Evolutionary conservation across 306 rosid genomes (phyloP), one percentile per base, ranked within the genome.

Genomic region (Dalbergia oliveri): DNA sequence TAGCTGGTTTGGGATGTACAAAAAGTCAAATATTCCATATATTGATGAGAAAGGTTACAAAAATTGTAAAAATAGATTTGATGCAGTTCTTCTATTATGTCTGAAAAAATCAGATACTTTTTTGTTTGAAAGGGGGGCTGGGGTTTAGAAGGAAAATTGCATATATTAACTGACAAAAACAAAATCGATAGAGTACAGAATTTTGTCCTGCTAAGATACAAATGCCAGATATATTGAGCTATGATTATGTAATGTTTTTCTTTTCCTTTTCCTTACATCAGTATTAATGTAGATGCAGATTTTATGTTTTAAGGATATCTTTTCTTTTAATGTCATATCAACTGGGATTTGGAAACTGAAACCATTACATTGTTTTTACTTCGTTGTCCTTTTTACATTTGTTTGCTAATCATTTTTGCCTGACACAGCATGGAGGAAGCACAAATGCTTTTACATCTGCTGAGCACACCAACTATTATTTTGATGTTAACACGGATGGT

Each of bases 351-450:
- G 53, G 23, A 59, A 60, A 39, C 57, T 74, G 59, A 53, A 67
- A 68, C 45, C 31, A 14, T 57, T 77, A 39, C 63, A 16, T 66
- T 39, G 37, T 44, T 72, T 53, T 9, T 11, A 11, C 41, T 79
- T 50, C 7, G 33, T 9, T 65, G 73, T 35, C 56, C 16, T 76
- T 64, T 3, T 35, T 72, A 13, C 49, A 31, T 61, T 67, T 79
- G 45, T 76, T 54, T 69, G 64, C 86, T 76, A 59, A 76, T 10
- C 51, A 16, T 69, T 78, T 72, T 72, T 61, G 54, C 80, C 26
- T 81, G 77, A 63, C 54, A 16, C 84, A 92, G 99, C 97, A 93
- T 72, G 99, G 99, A 26, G 98, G 99, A 82, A 80, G 87, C 77
- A 91, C 91, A 79, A 93, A 93, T 84, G 98, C 99, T 74, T 95